Base-by-base conservation (phyloP, 768 basidiomycete genomes). In the Kwoniella botswanensis region DNA sequence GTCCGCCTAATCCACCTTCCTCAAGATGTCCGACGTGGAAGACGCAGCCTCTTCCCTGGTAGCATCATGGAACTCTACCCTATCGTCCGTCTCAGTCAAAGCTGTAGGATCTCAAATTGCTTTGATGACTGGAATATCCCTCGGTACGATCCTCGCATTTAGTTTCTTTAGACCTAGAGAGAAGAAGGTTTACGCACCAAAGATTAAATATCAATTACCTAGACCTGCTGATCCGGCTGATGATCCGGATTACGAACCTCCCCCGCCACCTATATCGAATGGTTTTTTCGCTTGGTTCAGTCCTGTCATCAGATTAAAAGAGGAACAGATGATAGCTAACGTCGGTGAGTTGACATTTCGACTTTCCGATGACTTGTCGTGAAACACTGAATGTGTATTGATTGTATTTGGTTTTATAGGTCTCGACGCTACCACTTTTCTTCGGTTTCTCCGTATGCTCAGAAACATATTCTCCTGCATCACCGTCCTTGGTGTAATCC, bases 391-490 rank as follows among this genome's bases (percentile, higher is more conserved):
- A 35, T 35, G 35, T 35, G 35, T 35, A 35, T 35, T 35, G 35
- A 35, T 6, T 35, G 35, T 35, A 35, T 35, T 35, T 35, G 35
- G 7, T 35, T 35, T 35, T 35, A 35, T 93, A 82, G 96, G 96
- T 29, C 89, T 97, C 11, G 97, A 99, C 79, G 96, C 95, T 0
- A 93, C 94, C 59, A 88, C 91, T 24, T 99, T 91, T 83, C 88
- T 99, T 24, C 91, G 96, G 29, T 98, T 98, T 83, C 88, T 92
- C 26, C 90, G 94, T 65, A 88, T 99, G 84, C 87, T 91, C 80
- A 90, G 93, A 42, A 71, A 73, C 70, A 61, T 80, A 35, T 84
- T 84, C 73, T 67, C 78, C 22, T 68, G 74, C 42, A 70, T 82
- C n/a, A 74, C 79, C 10, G 26, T 83, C 21, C 59, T 76, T 21